Evolutionary conservation across 2,329 filamentous ascomycete genomes (phyloP).

Genomic region (Colletotrichum chrysophilum): DNA sequence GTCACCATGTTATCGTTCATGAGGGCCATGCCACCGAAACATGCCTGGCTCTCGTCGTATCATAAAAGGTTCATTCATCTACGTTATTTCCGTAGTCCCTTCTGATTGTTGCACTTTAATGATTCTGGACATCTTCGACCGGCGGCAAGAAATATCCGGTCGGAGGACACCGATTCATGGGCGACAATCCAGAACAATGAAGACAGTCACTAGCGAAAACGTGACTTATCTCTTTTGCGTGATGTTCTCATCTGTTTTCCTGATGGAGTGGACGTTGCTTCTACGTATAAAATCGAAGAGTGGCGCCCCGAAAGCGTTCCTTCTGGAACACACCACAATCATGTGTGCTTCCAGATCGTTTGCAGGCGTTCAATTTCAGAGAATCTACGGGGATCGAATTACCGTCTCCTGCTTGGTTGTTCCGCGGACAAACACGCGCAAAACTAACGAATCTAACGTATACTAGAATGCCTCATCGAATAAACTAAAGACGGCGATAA

Average conservation of each 20-base stretch:
- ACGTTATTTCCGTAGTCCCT: neutral
- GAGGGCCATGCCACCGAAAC: neutral
- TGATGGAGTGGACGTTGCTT: neutral
- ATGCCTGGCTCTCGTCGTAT: neutral
- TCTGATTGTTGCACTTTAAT: neutral
- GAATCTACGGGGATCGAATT: neutral
- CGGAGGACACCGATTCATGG: no score
- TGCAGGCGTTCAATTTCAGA: neutral
- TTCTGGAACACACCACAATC: neutral
- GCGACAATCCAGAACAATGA: no score
- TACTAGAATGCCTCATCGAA: rapidly evolving
- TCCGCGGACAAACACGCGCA: neutral
- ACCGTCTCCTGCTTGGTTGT: no score
- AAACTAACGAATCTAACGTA: rapidly evolving
- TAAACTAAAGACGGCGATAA: neutral
- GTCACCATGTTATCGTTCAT: neutral
- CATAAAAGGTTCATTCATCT: neutral
- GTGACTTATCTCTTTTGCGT: no score
- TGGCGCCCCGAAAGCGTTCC: neutral
- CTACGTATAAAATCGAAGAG: neutral
- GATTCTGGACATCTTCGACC: neutral
- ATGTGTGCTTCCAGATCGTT: rapidly evolving
- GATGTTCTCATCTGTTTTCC: neutral
- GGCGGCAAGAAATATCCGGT: neutral
- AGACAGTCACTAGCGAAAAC: no score